Base-by-base conservation (phyloP, 148 eudicot species). In the Fagopyrum esculentum region DNA sequence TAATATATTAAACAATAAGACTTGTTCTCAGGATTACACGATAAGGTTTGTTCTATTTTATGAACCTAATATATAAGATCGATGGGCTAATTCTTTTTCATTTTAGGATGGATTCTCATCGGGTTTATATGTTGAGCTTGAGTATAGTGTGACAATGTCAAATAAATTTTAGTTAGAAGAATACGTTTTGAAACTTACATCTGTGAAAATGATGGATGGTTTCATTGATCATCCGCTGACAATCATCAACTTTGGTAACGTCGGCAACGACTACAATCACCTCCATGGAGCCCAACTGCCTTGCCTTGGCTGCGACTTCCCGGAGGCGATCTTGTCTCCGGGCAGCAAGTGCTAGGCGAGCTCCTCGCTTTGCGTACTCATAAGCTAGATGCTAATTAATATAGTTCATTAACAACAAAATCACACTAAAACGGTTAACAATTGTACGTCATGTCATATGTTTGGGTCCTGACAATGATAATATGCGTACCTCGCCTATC, bases 281-380 rank as follows among this genome's bases (percentile, higher is more conserved):
- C 48, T 82, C 77, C 0, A 81, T 79, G 3, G 84, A 76, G 44
- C 84, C 84, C 2, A 78, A 73, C 26, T 45, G 68, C 9, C 73
- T 72, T 5, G 79, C 81, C 13, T 9, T 56, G 22, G 79, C 54
- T 3, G 84, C 81, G 5, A 82, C 84, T 46, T 75, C 71, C 29
- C 26, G 17, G 22, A 82, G 75, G 1, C 73, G 74, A 6, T 69
- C 43, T 66, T 73, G 60, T 80, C 84, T 79, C 56, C 84, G 54
- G 9, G 84, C 84, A 9, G 77, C 76, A 17, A 82, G 59, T 6
- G 45, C 84, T 51, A 82, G 60, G 9, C 52, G 75, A 11, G 84
- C 84, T 54, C 78, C 80, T 64, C 71, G 76, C 66, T 61, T 78
- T 9, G 84, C 84, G 26, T 78, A 81, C 64, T 78, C 78, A 26